phyloP scores from a whole-genome alignment of 1,284 basidiomycete genomes.

The Microbotryum scabiosae region DNA sequence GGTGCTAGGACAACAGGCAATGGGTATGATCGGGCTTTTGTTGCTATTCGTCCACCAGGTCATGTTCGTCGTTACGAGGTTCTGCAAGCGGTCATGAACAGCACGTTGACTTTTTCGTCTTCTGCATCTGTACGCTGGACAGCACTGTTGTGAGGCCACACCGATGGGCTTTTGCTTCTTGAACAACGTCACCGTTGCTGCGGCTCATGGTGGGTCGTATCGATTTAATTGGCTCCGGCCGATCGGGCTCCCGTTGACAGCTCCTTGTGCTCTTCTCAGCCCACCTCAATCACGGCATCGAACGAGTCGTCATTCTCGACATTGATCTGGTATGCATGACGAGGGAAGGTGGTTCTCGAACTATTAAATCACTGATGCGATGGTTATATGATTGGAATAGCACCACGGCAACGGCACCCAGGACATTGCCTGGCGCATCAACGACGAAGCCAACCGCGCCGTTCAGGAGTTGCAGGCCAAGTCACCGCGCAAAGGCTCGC shows the following conservation, averaged over 20 bases:
- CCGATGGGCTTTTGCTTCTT: conserved; percentile 84
- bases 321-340: conserved; percentile 64
- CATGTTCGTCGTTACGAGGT: conserved; percentile 37
- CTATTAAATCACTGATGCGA: neutral
- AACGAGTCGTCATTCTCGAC: conserved; percentile 77
- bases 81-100: neutral
- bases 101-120: neutral
- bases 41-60: conserved; percentile 75
- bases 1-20: conserved; percentile 12
- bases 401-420: conserved; percentile 77
- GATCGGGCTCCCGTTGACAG: neutral
- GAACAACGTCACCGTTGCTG: conserved; percentile 84
- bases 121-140: neutral
- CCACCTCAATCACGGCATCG: conserved; percentile 67
- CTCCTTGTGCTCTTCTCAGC: conserved; percentile 45
- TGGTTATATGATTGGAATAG: neutral
- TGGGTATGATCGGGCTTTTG: conserved; percentile 55
- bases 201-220: conserved; percentile 63
- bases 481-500: conserved; percentile 41
- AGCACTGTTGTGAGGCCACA: conserved; percentile 78
- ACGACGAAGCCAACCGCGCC: conserved; percentile 67
- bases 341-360: neutral
- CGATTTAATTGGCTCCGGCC: neutral
- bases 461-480: conserved; percentile 44
- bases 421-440: conserved; percentile 81